phyloP scores from a whole-genome alignment of 345 rosid genomes.

The Murraya koenigii region DNA sequence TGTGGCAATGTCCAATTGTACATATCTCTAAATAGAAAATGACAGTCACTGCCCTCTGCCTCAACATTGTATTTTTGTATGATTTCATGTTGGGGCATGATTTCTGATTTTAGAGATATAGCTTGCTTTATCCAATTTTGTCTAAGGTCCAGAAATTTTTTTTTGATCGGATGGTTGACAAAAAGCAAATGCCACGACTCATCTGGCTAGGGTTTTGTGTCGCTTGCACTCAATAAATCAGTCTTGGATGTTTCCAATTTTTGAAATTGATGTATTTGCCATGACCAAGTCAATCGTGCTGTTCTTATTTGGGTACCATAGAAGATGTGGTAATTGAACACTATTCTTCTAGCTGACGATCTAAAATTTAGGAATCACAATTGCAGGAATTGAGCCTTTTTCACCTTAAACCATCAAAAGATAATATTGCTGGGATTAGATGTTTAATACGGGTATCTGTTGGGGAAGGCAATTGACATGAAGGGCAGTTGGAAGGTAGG shows the following conservation, averaged over 20 bases:
- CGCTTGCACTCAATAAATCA: neutral
- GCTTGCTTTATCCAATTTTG: neutral
- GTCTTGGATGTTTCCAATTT: too few relatives aligned
- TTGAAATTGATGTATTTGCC: neutral
- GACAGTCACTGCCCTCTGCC: conserved; percentile 13
- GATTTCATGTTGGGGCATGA: conserved; percentile 13
- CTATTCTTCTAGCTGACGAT: neutral
- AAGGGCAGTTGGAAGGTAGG: conserved; percentile 61
- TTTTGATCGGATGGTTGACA: neutral
- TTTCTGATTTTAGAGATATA: conserved; percentile 1
- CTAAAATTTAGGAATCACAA: neutral
- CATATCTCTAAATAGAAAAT: conserved; percentile 18
- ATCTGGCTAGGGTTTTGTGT: neutral
- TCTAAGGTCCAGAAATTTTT: neutral
- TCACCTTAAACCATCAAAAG: neutral
- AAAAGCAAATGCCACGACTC: neutral
- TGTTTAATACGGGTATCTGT: conserved; percentile 21
- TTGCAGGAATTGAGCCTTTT: neutral
- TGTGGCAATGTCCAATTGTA: conserved; percentile 23
- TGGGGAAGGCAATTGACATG: conserved; percentile 59
- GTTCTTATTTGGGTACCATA: neutral
- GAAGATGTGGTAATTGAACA: neutral
- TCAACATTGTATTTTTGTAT: conserved; percentile 14
- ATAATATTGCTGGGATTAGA: neutral
- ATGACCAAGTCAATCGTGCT: neutral